A percentile compares a stretch with the other conserved stretches of the same genome.
Evolutionary conservation across 345 rosid genomes (phyloP).

Genomic region (Moricandia moricandioides): DNA sequence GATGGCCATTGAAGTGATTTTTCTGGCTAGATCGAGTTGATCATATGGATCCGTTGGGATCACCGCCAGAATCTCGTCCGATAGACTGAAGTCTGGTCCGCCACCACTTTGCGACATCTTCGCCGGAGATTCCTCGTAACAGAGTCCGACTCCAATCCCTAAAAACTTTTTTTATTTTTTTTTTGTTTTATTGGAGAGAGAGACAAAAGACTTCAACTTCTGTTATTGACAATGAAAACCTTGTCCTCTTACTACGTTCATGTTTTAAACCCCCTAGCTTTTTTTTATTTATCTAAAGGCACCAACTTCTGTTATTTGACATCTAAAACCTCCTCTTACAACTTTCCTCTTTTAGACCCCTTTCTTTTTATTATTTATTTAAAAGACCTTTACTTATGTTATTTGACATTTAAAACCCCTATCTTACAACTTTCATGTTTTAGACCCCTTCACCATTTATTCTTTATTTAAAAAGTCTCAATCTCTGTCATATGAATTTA

Average conservation of each 20-base stretch:
- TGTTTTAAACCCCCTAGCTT: conserved; percentile 37
- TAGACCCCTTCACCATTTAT: too few relatives aligned
- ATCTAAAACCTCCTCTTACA: background rate
- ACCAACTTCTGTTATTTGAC: background rate
- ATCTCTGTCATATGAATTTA: too few relatives aligned
- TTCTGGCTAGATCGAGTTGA: conserved; percentile 93
- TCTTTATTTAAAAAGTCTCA: too few relatives aligned
- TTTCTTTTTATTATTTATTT: background rate
- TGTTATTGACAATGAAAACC: background rate
- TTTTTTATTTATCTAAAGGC: background rate
- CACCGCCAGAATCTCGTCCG: conserved; percentile 76
- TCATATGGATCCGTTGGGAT: conserved; percentile 90
- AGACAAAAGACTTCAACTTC: background rate
- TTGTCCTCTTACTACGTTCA: conserved; percentile 40
- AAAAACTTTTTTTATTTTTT: background rate
- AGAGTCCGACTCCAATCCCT: conserved; percentile 13
- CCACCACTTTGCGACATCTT: conserved; percentile 28
- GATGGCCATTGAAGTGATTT: conserved; percentile 94
- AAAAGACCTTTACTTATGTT: background rate
- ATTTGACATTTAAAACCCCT: background rate
- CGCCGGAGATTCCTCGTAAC: background rate
- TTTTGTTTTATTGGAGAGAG: background rate
- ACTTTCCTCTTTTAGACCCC: conserved; percentile 48
- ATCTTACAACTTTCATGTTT: too few relatives aligned
- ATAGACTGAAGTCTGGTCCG: conserved; percentile 55